phyloP scores from a whole-genome alignment of 2,329 filamentous ascomycete species.

The Trichoderma sp. region DNA sequence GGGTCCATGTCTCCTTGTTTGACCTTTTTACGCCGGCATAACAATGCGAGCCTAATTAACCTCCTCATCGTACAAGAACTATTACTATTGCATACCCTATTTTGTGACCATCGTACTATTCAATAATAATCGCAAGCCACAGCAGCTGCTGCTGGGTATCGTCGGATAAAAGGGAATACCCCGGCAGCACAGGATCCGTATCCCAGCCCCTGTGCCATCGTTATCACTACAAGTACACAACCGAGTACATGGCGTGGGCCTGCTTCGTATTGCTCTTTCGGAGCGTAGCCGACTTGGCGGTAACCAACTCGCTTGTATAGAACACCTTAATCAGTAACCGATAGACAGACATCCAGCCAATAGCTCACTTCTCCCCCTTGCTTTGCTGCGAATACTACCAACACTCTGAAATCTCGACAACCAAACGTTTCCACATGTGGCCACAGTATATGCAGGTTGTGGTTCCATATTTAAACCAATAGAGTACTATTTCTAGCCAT shows the following conservation, averaged over 20 bases:
- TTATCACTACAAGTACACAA: background rate
- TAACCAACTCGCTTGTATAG: background rate
- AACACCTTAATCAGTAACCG: background rate
- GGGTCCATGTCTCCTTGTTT: background rate
- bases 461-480: background rate
- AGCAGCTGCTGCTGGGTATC: background rate
- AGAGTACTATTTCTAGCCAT: background rate
- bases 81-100: background rate
- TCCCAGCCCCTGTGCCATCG: background rate
- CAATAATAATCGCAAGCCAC: background rate
- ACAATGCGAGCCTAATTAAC: background rate
- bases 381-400: background rate
- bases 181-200: background rate
- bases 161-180: background rate
- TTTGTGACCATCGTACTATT: background rate
- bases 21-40: background rate
- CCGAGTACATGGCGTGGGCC: too few relatives aligned
- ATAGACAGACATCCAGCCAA: background rate
- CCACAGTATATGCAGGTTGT: background rate
- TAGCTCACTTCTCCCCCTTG: conserved; percentile 1
- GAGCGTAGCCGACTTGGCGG: background rate
- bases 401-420: background rate
- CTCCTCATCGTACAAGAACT: background rate
- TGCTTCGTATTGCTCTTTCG: background rate
- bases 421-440: conserved; percentile 9